Percentiles rank a stretch among this genome's conserved stretches.
Evolutionary conservation across 257 asterid genomes (phyloP).

Genomic region (Solanum gracilifrons): DNA sequence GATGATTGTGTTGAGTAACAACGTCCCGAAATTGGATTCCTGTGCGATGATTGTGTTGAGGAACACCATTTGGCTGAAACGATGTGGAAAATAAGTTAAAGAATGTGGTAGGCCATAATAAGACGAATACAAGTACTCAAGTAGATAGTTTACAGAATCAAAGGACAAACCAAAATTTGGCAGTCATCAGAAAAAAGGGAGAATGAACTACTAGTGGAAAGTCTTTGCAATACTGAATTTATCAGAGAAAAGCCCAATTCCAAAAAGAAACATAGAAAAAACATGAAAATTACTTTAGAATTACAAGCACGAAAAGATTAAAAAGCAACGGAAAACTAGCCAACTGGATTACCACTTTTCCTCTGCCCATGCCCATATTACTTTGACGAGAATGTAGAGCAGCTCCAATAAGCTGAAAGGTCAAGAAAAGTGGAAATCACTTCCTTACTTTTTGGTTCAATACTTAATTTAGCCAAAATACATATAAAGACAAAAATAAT

Average conservation of each 20-base stretch:
- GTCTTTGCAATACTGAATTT: background rate
- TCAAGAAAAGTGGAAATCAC: background rate
- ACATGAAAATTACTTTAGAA: background rate
- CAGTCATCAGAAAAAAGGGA: background rate
- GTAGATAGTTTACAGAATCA: background rate
- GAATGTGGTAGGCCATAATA: background rate
- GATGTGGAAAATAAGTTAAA: background rate
- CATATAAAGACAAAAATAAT: background rate
- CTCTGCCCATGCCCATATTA: background rate
- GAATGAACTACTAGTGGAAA: background rate
- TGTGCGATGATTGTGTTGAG: background rate
- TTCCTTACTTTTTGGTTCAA: background rate
- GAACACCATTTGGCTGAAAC: background rate
- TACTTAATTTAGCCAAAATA: background rate
- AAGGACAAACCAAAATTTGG: background rate
- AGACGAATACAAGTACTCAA: background rate
- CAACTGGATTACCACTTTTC: background rate
- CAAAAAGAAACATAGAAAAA: background rate
- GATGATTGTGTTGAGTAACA: background rate
- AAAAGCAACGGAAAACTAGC: background rate
- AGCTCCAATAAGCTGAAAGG: slow-evolving; percentile 6
- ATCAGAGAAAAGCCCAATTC: background rate
- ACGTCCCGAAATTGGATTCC: background rate
- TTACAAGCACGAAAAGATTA: background rate
- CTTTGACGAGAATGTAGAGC: background rate